Evolutionary conservation across 2,329 filamentous ascomycete genomes (phyloP).

Genomic region (Aspergillus sp.): DNA sequence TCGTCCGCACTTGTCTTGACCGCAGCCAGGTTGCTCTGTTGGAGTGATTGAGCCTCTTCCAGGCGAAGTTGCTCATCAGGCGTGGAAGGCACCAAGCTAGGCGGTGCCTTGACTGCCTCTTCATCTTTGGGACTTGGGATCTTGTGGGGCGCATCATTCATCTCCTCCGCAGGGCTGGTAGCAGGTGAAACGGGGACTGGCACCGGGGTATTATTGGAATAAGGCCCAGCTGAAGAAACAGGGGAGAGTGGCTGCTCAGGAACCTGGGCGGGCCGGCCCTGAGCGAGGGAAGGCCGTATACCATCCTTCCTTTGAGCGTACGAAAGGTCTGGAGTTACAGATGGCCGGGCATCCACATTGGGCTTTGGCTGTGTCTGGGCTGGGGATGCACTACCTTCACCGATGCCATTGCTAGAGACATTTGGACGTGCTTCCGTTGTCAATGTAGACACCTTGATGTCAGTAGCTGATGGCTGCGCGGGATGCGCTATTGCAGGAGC

Average conservation of each 20-base stretch:
- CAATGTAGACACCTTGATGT: slow-evolving; percentile 18
- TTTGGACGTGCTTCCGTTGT: slow-evolving; percentile 28
- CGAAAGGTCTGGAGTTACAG: slow-evolving; percentile 21
- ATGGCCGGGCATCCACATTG: slow-evolving; percentile 16
- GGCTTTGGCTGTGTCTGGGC: slow-evolving; percentile 22
- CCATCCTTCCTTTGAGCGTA: slow-evolving; percentile 31
- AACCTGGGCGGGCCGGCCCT: slow-evolving; percentile 26
- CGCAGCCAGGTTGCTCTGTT: slow-evolving; percentile 25
- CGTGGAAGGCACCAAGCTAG: slow-evolving; percentile 47
- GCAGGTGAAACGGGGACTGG: slow-evolving; percentile 69
- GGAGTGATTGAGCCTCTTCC: slow-evolving; percentile 55
- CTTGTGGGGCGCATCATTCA: slow-evolving; percentile 46
- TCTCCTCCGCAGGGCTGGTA: slow-evolving; percentile 72
- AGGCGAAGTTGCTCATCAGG: slow-evolving; percentile 62
- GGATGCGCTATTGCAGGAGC: slow-evolving; percentile 43
- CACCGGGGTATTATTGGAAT: slow-evolving; percentile 72
- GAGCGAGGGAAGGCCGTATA: slow-evolving; percentile 29
- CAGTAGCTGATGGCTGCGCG: slow-evolving; percentile 54
- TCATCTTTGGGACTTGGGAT: slow-evolving; percentile 34
- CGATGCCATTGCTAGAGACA: slow-evolving; percentile 26
- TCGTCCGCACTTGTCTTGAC: slow-evolving; percentile 25
- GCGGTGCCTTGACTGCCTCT: slow-evolving; percentile 25
- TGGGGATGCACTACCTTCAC: slow-evolving; percentile 23
- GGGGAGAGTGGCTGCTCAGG: slow-evolving; percentile 50
- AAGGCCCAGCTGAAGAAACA: slow-evolving; percentile 67